Evolutionary conservation across 495 filamentous ascomycete genomes (phyloP).

Genomic region (Jackrogersella multiformis): DNA sequence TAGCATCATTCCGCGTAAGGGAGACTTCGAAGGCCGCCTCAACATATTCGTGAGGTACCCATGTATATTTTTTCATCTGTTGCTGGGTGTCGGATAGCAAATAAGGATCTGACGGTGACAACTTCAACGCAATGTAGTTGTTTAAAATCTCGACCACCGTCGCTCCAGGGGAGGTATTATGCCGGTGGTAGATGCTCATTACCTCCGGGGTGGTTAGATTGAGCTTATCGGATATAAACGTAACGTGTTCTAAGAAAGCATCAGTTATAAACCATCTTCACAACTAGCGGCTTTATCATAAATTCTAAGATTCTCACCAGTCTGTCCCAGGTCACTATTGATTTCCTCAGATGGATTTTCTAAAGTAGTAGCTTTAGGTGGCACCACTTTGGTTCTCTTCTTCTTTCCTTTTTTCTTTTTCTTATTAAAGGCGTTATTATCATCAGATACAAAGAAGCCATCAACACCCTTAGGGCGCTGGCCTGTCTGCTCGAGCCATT

Average conservation of each 20-base stretch:
- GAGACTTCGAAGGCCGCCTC: constrained; percentile 31
- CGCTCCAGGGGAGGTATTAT: constrained; percentile 36
- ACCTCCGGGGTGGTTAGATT: constrained; percentile 32
- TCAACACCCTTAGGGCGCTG: constrained; percentile 77
- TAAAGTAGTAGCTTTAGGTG: not conserved
- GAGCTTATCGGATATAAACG: constrained; percentile 40
- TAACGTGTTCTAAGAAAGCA: constrained; percentile 30
- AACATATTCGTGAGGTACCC: constrained; percentile 38
- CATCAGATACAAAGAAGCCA: constrained; percentile 69
- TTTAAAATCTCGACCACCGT: constrained; percentile 39
- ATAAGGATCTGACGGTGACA: constrained; percentile 4
- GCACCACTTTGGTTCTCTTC: constrained; percentile 18
- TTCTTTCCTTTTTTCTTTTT: constrained; percentile 50
- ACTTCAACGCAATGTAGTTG: constrained; percentile 31
- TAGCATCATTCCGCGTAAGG: constrained; percentile 12
- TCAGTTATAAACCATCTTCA: constrained; percentile 7
- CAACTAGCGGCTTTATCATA: not conserved
- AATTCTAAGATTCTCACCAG: constrained; percentile 15
- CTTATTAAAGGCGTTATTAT: constrained; percentile 54
- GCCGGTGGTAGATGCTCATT: constrained; percentile 33
- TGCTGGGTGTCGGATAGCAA: constrained; percentile 6
- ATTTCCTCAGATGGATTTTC: constrained; percentile 23
- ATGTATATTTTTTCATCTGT: constrained; percentile 20
- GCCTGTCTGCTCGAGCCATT: constrained; percentile 71
- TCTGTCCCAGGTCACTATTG: constrained; percentile 16